phyloP scores from a whole-genome alignment of 2,329 filamentous ascomycete genomes.

The Trichoderma afroharzianum region DNA sequence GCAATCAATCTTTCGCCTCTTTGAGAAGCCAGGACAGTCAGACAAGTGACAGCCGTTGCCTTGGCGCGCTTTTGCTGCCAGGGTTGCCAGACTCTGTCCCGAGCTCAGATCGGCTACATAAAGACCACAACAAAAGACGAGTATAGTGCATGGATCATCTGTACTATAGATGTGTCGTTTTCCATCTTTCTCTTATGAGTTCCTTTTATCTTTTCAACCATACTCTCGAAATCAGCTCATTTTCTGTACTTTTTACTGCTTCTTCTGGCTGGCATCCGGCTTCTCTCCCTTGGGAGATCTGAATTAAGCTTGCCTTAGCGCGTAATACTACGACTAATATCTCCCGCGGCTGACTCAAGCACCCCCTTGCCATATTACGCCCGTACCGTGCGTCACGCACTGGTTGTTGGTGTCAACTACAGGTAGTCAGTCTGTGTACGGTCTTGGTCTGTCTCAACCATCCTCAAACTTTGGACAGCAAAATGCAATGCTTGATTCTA shows the following conservation, averaged over 20 bases:
- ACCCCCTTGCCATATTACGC: background rate
- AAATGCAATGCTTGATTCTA: background rate
- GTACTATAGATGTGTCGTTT: too few species aligned
- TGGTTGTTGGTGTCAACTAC: background rate
- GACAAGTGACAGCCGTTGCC: background rate
- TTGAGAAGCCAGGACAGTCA: constrained; percentile 10
- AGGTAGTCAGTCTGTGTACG: too few species aligned
- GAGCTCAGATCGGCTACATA: background rate
- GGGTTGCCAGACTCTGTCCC: background rate
- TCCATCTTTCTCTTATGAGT: background rate
- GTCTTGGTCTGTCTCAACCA: background rate
- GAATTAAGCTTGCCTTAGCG: constrained; percentile 11
- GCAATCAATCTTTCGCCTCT: background rate
- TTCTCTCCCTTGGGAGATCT: background rate
- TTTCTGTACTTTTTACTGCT: background rate
- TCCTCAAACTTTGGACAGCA: background rate
- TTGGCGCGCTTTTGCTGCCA: background rate
- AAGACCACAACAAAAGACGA: background rate
- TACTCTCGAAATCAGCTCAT: background rate
- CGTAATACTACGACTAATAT: constrained; percentile 14
- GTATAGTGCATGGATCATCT: background rate
- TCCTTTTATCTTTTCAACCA: background rate
- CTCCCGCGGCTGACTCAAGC: background rate
- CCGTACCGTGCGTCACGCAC: background rate
- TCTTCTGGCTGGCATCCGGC: background rate